These are phyloP conservation scores for Xylariaceae sp. DNA, from an alignment of 2,329 filamentous ascomycete genomes.

Conservation along the genomic window DNA sequence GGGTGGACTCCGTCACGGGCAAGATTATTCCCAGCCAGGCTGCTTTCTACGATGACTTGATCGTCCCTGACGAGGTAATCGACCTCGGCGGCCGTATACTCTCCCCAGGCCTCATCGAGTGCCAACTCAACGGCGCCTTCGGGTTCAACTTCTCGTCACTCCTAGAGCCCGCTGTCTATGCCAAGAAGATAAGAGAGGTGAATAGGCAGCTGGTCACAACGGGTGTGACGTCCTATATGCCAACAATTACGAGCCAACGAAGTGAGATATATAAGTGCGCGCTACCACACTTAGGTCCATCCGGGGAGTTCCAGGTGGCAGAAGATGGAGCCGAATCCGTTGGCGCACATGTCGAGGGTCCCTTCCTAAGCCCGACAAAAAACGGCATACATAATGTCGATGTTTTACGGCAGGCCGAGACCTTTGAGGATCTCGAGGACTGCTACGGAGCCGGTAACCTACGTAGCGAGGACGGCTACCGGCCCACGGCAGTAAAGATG, in stretches of 20 bases:
- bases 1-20: constrained; percentile 77
- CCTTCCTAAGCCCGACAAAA: constrained; percentile 76
- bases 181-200: constrained; percentile 65
- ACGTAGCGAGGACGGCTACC: constrained; percentile 34
- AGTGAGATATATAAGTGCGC: constrained; percentile 78
- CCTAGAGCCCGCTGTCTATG: constrained; percentile 63
- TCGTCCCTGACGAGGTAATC: constrained; percentile 68
- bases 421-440: constrained; percentile 60
- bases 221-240: constrained; percentile 83
- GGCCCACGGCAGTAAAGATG: constrained; percentile 59
- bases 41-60: constrained; percentile 63
- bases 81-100: constrained; percentile 80
- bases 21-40: constrained; percentile 72
- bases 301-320: constrained; percentile 55
- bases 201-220: constrained; percentile 70
- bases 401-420: constrained; percentile 62
- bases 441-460: constrained; percentile 74
- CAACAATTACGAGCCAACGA: constrained; percentile 76
- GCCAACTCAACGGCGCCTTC: constrained; percentile 87
- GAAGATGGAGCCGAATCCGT: constrained; percentile 77
- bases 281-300: constrained; percentile 73
- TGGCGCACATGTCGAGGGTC: constrained; percentile 86
- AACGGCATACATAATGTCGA: constrained; percentile 80
- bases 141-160: constrained; percentile 88
- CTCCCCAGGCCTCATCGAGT: constrained; percentile 82